A percentile compares a stretch with the other conserved stretches of the same genome.
phyloP scores from a whole-genome alignment of 371 early-diverging fungal genomes.

The Fennellomyces sp. region DNA sequence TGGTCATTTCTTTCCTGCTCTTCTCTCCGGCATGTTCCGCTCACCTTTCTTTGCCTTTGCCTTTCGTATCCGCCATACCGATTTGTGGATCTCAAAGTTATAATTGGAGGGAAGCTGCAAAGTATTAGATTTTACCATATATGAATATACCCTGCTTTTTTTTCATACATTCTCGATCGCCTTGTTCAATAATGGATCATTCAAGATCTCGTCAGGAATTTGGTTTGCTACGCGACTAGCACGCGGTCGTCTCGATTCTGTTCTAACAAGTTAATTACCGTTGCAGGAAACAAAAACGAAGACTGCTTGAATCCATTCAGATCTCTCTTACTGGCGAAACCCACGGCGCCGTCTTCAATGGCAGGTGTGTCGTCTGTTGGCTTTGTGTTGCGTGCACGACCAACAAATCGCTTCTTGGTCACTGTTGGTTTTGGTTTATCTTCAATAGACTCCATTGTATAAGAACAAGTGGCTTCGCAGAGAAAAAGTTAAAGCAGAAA shows the following conservation, averaged over 20 bases:
- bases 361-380: conserved; percentile 21
- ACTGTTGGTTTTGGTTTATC: conserved; percentile 31
- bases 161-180: conserved; percentile 72
- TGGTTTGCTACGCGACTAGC: conserved; percentile 68
- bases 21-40: not conserved
- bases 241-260: conserved; percentile 26
- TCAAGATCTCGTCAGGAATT: conserved; percentile 85
- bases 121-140: not conserved
- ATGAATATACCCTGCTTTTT: not conserved
- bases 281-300: too few relatives aligned
- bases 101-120: conserved; percentile 92
- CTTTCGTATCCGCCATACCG: conserved; percentile 90
- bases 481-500: not conserved
- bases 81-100: conserved; percentile 99
- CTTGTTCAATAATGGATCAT: conserved; percentile 76
- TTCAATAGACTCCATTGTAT: not conserved
- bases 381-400: conserved; percentile 50
- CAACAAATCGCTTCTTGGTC: conserved; percentile 65
- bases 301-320: too few relatives aligned
- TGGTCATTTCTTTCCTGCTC: not conserved
- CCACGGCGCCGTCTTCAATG: conserved; percentile 64
- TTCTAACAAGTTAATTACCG: conserved; percentile 1
- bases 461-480: not conserved
- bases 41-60: conserved; percentile 77
- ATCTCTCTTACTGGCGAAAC: conserved; percentile 44